Conservation (phyloP, 176 grass and related monocot genomes). For the Bothriochloa decipiens region DNA sequence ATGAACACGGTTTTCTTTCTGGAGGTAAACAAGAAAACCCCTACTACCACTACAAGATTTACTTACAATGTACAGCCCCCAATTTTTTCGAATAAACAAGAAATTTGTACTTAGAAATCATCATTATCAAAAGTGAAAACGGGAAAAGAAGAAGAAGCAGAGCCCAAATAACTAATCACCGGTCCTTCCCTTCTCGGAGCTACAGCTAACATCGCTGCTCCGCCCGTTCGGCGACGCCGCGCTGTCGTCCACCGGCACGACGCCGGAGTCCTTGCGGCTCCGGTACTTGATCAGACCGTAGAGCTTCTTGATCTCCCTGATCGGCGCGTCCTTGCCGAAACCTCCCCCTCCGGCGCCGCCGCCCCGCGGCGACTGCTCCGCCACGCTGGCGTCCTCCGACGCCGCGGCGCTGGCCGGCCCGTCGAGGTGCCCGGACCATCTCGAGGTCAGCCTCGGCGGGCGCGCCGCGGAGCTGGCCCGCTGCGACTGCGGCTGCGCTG, state of each 20-base stretch:
- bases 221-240: conserved; percentile 50
- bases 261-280: conserved; percentile 70
- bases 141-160: too few relatives aligned
- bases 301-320: conserved; percentile 89
- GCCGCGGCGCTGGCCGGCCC: background rate
- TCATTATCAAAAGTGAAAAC: background rate
- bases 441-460: conserved; percentile 39
- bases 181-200: conserved; percentile 55
- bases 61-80: conserved; percentile 44
- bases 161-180: conserved; percentile 38
- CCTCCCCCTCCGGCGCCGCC: conserved; percentile 9
- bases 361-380: too few relatives aligned
- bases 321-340: conserved; percentile 63
- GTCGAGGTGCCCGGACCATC: conserved; percentile 44
- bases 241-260: conserved; percentile 50
- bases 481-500: background rate
- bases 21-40: background rate
- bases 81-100: conserved; percentile 31
- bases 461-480: background rate
- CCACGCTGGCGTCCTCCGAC: too few relatives aligned
- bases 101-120: conserved; percentile 11
- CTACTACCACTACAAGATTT: conserved; percentile 11
- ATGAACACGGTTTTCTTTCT: background rate
- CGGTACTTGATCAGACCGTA: conserved; percentile 89
- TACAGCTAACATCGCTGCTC: conserved; percentile 30